Evolutionary conservation across 2,329 filamentous ascomycete genomes (phyloP).

Genomic region (Xylariaceae sp.): DNA sequence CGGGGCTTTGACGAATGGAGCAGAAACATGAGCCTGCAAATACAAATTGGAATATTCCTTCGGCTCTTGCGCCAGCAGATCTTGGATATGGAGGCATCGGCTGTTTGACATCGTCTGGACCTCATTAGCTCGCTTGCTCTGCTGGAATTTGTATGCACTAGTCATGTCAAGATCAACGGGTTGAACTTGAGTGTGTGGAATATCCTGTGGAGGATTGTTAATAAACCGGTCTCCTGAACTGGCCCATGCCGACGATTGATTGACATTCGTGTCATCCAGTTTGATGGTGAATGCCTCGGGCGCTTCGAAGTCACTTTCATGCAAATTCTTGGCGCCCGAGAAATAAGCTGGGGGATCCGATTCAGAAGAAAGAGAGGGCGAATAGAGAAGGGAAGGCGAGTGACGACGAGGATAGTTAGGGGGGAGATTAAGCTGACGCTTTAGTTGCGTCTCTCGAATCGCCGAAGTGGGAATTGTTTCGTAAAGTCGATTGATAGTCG

Average conservation of each 20-base stretch:
- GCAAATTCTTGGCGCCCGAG: not conserved
- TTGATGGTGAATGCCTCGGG: slow-evolving; percentile 11
- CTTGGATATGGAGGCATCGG: slow-evolving; percentile 28
- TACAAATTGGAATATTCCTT: slow-evolving; percentile 3
- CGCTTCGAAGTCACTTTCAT: not conserved
- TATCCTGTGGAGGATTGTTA: slow-evolving; percentile 23
- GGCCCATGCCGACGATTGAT: slow-evolving; percentile 17
- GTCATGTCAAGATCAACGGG: slow-evolving; percentile 31
- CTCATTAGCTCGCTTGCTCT: slow-evolving; percentile 27
- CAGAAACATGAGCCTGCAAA: not conserved
- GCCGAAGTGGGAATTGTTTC: slow-evolving; percentile 14
- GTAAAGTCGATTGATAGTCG: slow-evolving; percentile 9
- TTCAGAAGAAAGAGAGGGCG: not conserved
- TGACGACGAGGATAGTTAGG: not conserved
- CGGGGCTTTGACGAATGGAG: not conserved
- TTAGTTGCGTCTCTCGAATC: slow-evolving; percentile 18
- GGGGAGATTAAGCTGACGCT: not conserved
- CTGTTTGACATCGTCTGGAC: slow-evolving; percentile 8
- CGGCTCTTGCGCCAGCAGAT: slow-evolving; percentile 28
- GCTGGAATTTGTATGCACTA: slow-evolving; percentile 30
- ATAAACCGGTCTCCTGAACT: slow-evolving; percentile 33
- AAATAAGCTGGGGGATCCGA: slow-evolving; percentile 1
- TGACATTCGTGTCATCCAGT: slow-evolving; percentile 5
- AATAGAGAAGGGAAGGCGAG: not conserved
- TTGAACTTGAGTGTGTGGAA: slow-evolving; percentile 9